These are phyloP conservation scores for Phyllosticta capitalensis DNA, from an alignment of 2,329 filamentous ascomycete species.

Conservation along the genomic window DNA sequence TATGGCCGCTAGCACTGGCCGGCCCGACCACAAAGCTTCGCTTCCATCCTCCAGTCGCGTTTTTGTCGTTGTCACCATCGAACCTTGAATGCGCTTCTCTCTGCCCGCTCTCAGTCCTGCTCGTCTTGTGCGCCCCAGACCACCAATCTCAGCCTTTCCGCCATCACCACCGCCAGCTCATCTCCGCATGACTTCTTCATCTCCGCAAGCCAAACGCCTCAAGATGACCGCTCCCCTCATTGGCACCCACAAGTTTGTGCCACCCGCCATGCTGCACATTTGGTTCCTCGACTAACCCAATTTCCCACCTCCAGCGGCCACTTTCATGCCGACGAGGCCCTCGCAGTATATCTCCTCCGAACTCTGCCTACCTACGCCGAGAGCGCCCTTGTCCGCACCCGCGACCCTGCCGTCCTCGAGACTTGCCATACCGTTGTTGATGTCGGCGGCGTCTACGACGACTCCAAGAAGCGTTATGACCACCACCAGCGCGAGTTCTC, in stretches of 20 bases:
- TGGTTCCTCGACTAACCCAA: background rate
- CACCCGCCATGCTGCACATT: background rate
- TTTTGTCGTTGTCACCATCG: background rate
- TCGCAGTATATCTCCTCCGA: slow-evolving; percentile 92
- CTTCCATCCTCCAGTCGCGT: background rate
- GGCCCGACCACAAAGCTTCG: background rate
- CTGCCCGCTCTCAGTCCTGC: background rate
- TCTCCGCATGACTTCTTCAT: slow-evolving; percentile 14
- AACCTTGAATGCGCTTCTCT: background rate
- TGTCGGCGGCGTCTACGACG: slow-evolving; percentile 90
- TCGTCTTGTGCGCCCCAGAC: background rate
- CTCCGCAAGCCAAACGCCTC: slow-evolving; percentile 60
- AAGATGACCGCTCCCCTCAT: slow-evolving; percentile 65
- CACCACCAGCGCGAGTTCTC: slow-evolving; percentile 93
- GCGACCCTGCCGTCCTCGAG: slow-evolving; percentile 68
- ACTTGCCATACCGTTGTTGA: slow-evolving; percentile 93
- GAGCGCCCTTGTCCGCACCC: slow-evolving; percentile 72
- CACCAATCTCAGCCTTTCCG: slow-evolving; percentile 20
- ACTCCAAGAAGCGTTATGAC: slow-evolving; percentile 70
- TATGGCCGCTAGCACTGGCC: background rate
- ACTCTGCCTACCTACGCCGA: slow-evolving; percentile 70
- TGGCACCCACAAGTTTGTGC: slow-evolving; percentile 71
- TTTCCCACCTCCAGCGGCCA: slow-evolving; percentile 51
- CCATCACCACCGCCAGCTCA: slow-evolving; percentile 38
- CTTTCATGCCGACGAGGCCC: slow-evolving; percentile 97